Base-by-base conservation (phyloP, 2,329 filamentous ascomycete genomes). In the Fusarium algeriense region DNA sequence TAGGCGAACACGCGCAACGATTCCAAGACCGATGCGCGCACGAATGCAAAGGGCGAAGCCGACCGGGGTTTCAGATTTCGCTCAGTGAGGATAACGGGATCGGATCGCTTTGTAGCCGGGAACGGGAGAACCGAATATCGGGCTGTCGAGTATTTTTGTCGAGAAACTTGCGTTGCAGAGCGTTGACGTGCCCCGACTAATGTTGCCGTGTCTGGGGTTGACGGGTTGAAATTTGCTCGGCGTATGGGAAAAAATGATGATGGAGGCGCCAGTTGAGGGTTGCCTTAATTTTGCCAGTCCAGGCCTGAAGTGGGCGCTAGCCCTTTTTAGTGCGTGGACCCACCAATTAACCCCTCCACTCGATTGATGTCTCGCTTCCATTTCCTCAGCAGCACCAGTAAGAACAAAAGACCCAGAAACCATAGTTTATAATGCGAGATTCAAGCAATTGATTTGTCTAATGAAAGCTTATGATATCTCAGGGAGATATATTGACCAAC, bases 1-100 rank as follows among this genome's bases (percentile, higher is more conserved):
- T 82, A 79, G 77, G 73, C 76, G 80, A 80, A 80, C 76, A 83
- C 81, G 84, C 85, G 85, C 85, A 83, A 81, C 83, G 77, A 82
- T 78, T 79, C 77, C 55, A 70, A 48, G 75, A 81, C 78, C 81
- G 81, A 78, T 77, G 82, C 82, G 82, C 81, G 80, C 75, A 76
- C 75, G 75, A 71, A 49, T 75, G 70, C 63, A 67, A 74, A 78
- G 67, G 73, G 68, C 73, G 70, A 77, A 76, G 75, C 70, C 76
- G 76, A 76, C 75, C 76, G 56, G 71, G 67, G 72, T 73, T 65
- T 77, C 60, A 76, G 73, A 71, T 76, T 77, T 78, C 69, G 64
- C 63, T 71, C 50, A 62, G 15, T 43, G 59, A 58, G 50, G 46
- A 58, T 53, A 50, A 59, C 64, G 60, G 66, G 54, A 68, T 65